These are phyloP conservation scores for Scytalidium lignicola DNA, from an alignment of 2,329 filamentous ascomycete species.

Conservation along the genomic window DNA sequence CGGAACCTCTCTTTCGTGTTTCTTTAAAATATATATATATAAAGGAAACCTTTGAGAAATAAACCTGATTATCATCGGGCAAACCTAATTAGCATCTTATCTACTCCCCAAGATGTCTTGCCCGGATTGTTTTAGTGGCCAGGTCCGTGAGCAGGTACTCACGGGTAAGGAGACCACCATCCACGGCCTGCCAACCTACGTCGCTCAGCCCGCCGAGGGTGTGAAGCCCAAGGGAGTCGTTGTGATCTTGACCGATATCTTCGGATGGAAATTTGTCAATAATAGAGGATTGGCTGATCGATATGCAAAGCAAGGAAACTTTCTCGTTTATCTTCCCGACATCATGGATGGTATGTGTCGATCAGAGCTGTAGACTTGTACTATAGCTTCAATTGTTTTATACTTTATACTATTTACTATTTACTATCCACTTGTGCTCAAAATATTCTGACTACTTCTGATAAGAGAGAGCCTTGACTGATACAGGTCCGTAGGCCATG, in stretches of 20 bases:
- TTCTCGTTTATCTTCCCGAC: conserved; percentile 44
- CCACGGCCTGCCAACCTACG: conserved; percentile 40
- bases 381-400: too few species aligned
- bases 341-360: conserved; percentile 40
- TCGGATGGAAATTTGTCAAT: conserved; percentile 46
- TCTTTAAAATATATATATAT: too few species aligned
- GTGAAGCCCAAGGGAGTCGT: conserved; percentile 36
- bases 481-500: conserved; percentile 10
- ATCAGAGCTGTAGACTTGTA: too few species aligned
- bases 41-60: too few species aligned
- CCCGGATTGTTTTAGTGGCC: conserved; percentile 32
- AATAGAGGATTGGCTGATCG: conserved; percentile 41
- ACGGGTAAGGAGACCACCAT: conserved; percentile 35
- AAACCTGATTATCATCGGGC: too few species aligned
- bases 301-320: conserved; percentile 40
- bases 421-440: too few species aligned
- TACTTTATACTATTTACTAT: too few species aligned
- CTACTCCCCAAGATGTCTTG: conserved; percentile 6
- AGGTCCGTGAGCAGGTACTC: conserved; percentile 32
- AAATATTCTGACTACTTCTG: too few species aligned
- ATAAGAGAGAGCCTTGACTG: too few species aligned
- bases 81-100: neutral
- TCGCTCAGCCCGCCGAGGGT: conserved; percentile 31
- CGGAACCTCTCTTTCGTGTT: too few species aligned
- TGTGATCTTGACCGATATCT: conserved; percentile 45